Evolutionary conservation across 169 alveolate species (phyloP), one percentile per base, ranked within the genome.

Genomic region (Plasmodium sp.): DNA sequence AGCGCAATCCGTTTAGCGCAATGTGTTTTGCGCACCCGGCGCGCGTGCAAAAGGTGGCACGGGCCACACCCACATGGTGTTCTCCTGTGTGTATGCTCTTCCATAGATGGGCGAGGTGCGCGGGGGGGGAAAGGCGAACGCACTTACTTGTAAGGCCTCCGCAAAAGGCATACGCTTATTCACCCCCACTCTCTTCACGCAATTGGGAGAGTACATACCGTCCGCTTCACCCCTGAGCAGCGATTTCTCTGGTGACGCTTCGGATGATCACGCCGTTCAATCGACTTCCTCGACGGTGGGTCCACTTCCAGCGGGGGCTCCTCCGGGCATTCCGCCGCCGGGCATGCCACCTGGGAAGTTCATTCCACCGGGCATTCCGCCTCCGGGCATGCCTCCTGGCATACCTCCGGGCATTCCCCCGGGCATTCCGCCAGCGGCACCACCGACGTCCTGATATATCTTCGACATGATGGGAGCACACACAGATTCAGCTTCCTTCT

Each of bases 251-350:
- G 62, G 31, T 67, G 43, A 67, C 5, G 43, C 16, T 31, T 67
- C 7, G 39, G 77, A n/a, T 27, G 27, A 9, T 16, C 22, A 22
- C 39, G 7, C 43, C 36, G 93, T 41, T 95, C 96, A 98, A 96
- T 98, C 99, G 72, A 98, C 99, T 94, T 98, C 98, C 96, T 98
- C 99, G 18, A 98, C 99, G 71, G 99, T 98, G 58, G 99, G 99
- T 62, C 98, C 98, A 80, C 91, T 90, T 51, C 94, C 94, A 71
- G 96, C 91, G 22, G 98, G 96, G n/a, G 97, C 96, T 22, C 84
- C 90, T 95, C 96, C 96, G 9, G 96, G 97, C 94, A 81, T 96
- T 73, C 97, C 97, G 14, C 56, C 92, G 22, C 97, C 98, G 58
- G 98, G 97, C 93, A 95, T 96, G n/a, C 99, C 99, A 34, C 99